phyloP scores from a whole-genome alignment of 352 stramenopile genomes.

The Thraustotheca clavata region DNA sequence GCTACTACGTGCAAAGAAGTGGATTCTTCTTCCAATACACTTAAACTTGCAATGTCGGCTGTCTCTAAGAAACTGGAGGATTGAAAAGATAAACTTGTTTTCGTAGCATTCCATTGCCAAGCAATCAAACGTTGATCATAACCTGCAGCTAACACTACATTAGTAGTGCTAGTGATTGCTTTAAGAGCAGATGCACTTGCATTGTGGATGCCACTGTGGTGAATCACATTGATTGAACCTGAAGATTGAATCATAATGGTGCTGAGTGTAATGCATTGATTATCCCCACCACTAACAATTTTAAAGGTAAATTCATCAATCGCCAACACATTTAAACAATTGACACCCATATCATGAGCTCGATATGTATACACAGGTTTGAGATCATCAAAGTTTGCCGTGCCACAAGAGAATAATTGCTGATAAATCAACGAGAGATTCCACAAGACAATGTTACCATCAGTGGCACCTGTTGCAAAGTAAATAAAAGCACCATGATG shows the following conservation, averaged over 20 bases:
- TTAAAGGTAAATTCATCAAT: slow-evolving; percentile 30
- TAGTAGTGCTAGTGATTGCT: slow-evolving; percentile 33
- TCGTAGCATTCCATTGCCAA: slow-evolving; percentile 31
- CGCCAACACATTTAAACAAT: slow-evolving; percentile 43
- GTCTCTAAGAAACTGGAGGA: slow-evolving; percentile 62
- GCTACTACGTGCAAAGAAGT: slow-evolving; percentile 36
- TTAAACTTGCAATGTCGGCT: slow-evolving; percentile 67
- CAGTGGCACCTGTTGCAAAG: slow-evolving; percentile 69
- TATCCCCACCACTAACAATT: slow-evolving; percentile 74
- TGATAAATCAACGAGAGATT: slow-evolving; percentile 32
- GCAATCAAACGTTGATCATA: slow-evolving; percentile 82
- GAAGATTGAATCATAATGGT: slow-evolving; percentile 32
- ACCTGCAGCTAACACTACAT: slow-evolving; percentile 50
- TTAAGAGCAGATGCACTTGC: slow-evolving; percentile 80
- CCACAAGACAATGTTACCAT: slow-evolving; percentile 74
- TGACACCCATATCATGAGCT: slow-evolving; percentile 78
- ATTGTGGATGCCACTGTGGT: slow-evolving; percentile 28
- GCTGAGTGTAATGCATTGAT: slow-evolving; percentile 57
- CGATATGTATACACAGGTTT: slow-evolving; percentile 47
- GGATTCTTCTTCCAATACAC: slow-evolving; percentile 7
- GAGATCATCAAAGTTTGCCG: slow-evolving; percentile 13
- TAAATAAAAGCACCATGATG: slow-evolving; percentile 31
- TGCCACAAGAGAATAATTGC: neutral
- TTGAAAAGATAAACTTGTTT: slow-evolving; percentile 36
- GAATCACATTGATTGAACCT: slow-evolving; percentile 6